Evolutionary conservation across 805 yeast species (phyloP).

Genomic region (Kazachstania kunashirensis): DNA sequence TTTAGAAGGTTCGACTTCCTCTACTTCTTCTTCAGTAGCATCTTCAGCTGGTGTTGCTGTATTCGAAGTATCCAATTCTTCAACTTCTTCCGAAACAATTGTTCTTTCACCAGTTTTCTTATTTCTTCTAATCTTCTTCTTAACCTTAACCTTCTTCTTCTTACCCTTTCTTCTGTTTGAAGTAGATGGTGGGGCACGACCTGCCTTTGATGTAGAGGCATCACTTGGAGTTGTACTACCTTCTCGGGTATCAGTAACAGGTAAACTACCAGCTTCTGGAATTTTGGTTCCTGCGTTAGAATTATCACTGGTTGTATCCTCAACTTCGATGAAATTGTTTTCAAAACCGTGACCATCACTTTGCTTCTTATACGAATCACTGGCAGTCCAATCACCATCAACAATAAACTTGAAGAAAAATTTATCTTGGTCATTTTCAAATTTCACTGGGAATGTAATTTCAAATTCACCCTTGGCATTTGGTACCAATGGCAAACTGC

Average conservation of each 20-base stretch:
- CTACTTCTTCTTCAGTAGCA: conserved; percentile 12
- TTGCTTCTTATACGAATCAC: conserved; percentile 33
- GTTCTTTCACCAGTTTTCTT: conserved; percentile 34
- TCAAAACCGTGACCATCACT: conserved; percentile 36
- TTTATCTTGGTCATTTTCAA: conserved; percentile 26
- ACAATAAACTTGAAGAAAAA: conserved; percentile 51
- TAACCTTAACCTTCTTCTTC: conserved; percentile 8
- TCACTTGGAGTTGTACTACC: conserved; percentile 39
- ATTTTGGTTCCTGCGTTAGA: conserved; percentile 29
- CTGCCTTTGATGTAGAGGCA: conserved; percentile 25
- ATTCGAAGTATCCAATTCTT: not conserved
- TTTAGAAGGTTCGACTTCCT: conserved; percentile 10
- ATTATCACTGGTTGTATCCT: conserved; percentile 8
- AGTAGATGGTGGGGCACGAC: conserved; percentile 6
- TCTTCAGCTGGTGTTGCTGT: conserved; percentile 4
- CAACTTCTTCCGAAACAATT: conserved; percentile 19
- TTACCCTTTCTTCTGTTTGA: conserved; percentile 10
- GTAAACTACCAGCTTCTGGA: conserved; percentile 42
- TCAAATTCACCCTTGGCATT: conserved; percentile 42
- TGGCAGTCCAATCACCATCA: conserved; percentile 55
- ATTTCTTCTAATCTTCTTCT: conserved; percentile 13
- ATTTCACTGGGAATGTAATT: conserved; percentile 45
- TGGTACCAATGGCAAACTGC: conserved; percentile 50
- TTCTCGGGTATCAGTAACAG: conserved; percentile 7
- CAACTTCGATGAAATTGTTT: conserved; percentile 29